A percentile compares a stretch with the other conserved stretches of the same genome.
These are phyloP conservation scores for Ilex paraguariensis DNA, from an alignment of 305 asterid genomes.

Conservation along the genomic window DNA sequence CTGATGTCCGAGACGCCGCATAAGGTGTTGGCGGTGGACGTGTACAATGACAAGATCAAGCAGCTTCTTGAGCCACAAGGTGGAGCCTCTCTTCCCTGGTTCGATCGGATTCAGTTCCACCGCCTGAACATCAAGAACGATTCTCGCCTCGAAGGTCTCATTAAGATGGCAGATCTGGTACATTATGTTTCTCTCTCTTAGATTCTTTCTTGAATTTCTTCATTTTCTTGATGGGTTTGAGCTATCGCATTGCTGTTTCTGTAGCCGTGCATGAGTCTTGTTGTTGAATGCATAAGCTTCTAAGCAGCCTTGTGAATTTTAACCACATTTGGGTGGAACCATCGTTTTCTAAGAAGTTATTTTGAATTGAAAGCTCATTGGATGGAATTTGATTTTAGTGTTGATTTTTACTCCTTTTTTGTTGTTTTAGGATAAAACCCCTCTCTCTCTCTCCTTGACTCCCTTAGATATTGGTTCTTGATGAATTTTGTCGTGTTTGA, in stretches of 20 bases:
- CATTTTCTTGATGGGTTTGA: conserved; percentile 11
- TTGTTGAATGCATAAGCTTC: no score
- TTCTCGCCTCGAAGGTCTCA: conserved; percentile 95
- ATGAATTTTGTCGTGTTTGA: conserved; percentile 8
- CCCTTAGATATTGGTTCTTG: not conserved
- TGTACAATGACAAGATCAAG: conserved; percentile 29
- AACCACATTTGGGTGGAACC: no score
- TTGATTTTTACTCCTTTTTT: not conserved
- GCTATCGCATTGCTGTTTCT: not conserved
- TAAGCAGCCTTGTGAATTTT: not conserved
- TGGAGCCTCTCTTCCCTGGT: conserved; percentile 29
- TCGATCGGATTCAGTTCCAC: conserved; percentile 86
- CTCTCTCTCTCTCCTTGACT: not conserved
- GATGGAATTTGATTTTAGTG: no score
- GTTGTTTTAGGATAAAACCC: not conserved
- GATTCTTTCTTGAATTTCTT: conserved; percentile 10
- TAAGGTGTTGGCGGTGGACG: conserved; percentile 30
- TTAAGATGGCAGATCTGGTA: conserved; percentile 91
- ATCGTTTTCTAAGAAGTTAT: no score
- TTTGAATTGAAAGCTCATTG: no score
- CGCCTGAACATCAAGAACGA: conserved; percentile 87
- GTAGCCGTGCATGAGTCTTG: not conserved
- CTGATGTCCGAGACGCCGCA: conserved; percentile 31
- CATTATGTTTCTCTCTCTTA: conserved; percentile 10
- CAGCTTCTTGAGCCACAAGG: conserved; percentile 63